Base-by-base conservation (phyloP, 2,329 filamentous ascomycete species). In the Acarospora socialis region DNA sequence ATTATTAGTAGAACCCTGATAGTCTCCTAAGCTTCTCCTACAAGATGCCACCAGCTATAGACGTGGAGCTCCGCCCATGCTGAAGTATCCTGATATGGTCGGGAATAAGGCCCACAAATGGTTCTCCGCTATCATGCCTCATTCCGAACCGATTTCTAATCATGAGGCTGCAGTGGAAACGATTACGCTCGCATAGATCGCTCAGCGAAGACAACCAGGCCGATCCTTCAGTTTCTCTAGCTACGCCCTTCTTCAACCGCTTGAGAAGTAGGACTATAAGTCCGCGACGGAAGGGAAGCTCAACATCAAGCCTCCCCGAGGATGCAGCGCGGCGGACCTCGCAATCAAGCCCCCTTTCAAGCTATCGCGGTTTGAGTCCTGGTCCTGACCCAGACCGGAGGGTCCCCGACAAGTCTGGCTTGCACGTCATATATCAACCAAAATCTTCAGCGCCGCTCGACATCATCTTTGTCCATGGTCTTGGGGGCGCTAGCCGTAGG, bases 401-500 rank as follows among this genome's bases (percentile, higher is more conserved):
- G n/a, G n/a, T n/a, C n/a, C n/a, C n/a, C n/a, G n/a, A n/a, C n/a
- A n/a, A n/a, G n/a, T n/a, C n/a, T n/a, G 34, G 26, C 21, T 27
- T 28, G 31, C 29, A 22, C 6, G 9, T 32, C 6, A 7, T 39
- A 3, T 31, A 34, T 25, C 13, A 12, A 8, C 34, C 30, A 9
- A 17, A 21, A 16, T n/a, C 6, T 12, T 10, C 5, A n/a, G 13
- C 55, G 1, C 35, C 50, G 2, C 38, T 56, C 5, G 56, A 61
- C 25, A 44, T 62, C 2, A 43, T 57, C 21, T 59, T 59, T 30
- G 46, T 61, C 5, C 57, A 61, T 40, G 57, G 57, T 4, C 46
- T 60, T 4, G 53, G 54, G 3, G 57, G 58, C 4, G 43, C 46
- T 17, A 55, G 56, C 4, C 43, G 47, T 2, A 53, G 54, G 34